Evolutionary conservation across 805 yeast species (phyloP), one percentile per base, ranked within the genome.

Genomic region (Komagataella phaffii): DNA sequence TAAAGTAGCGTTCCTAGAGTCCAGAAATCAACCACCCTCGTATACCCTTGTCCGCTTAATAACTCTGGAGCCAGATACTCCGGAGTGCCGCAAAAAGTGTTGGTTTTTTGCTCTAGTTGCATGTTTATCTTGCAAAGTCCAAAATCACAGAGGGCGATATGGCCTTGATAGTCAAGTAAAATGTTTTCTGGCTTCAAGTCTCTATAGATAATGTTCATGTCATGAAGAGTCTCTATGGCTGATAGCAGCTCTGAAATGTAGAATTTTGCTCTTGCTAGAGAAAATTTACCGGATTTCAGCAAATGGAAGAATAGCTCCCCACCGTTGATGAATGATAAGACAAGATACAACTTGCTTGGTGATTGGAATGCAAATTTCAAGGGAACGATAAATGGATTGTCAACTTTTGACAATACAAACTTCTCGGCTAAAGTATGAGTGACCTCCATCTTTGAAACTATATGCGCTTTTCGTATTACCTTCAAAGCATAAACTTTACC

Each of bases 11-110:
- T 90, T 46, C 99, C 99, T 59, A 93, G 73, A 1, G 99, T 93
- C 99, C 99, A 93, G 91, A 96, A 93, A 67, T 93, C 99, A 19
- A 93, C 98, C 7, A 85, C 85, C 65, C 96, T 82, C 2, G 98
- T 89, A 67, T 93, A 93, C 1, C 98, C 98, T 64, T 87, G 89
- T 49, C 95, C 93, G 59, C 89, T 72, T 49, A 93, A 71, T 58
- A 93, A 72, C 67, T 93, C 99, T 1, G 99, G 99, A 1, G 98
- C 96, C 58, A 93, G 73, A 66, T 93, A 93, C 67, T 93, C 98
- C 0, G 98, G 98, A 0, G 99, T 93, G 45, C 99, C 99, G 68
- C 99, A 93, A 65, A 93, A 93, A 0, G 99, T 93, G 60, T 84
- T 85, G 21, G 80, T 76, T 66, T 86, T 86, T 60, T 89, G 96